These are phyloP conservation scores for Canariomyces notabilis DNA, from an alignment of 2,329 filamentous ascomycete genomes.

Conservation along the genomic window DNA sequence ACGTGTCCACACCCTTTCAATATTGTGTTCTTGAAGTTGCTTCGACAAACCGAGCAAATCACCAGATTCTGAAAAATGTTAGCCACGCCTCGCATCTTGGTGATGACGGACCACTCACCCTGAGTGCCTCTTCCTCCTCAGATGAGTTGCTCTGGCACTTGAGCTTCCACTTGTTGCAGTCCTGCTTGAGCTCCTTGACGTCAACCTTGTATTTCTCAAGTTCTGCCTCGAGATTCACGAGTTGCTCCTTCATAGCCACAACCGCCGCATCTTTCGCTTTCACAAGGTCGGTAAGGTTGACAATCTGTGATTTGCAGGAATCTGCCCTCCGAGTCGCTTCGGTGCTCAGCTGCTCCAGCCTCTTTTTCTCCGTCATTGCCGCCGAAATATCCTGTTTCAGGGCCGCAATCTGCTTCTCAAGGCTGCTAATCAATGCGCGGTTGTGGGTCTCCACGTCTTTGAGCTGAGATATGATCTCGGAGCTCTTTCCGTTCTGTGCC, in stretches of 20 bases:
- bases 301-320: conserved; percentile 67
- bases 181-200: conserved; percentile 73
- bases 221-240: conserved; percentile 64
- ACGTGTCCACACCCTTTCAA: conserved; percentile 93
- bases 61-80: conserved; percentile 57
- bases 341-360: conserved; percentile 64
- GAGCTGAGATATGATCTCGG: conserved; percentile 86
- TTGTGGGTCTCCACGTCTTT: conserved; percentile 84
- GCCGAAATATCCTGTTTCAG: conserved; percentile 72
- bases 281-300: conserved; percentile 68
- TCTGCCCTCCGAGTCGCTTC: conserved; percentile 69
- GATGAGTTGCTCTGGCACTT: conserved; percentile 78
- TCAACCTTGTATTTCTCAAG: conserved; percentile 74
- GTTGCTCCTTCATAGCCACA: conserved; percentile 48
- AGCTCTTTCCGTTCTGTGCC: conserved; percentile 80
- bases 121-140: conserved; percentile 76
- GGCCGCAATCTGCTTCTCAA: conserved; percentile 88
- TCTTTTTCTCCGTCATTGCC: conserved; percentile 66
- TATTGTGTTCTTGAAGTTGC: conserved; percentile 88
- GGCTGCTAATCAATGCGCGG: conserved; percentile 68
- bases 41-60: conserved; percentile 87
- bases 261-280: conserved; percentile 66
- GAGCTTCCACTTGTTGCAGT: conserved; percentile 77
- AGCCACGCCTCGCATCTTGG: conserved; percentile 25
- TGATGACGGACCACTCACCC: conserved; percentile 54